Evolutionary conservation across 176 grass and related monocot genomes (phyloP).

Genomic region (Carex cristatella): DNA sequence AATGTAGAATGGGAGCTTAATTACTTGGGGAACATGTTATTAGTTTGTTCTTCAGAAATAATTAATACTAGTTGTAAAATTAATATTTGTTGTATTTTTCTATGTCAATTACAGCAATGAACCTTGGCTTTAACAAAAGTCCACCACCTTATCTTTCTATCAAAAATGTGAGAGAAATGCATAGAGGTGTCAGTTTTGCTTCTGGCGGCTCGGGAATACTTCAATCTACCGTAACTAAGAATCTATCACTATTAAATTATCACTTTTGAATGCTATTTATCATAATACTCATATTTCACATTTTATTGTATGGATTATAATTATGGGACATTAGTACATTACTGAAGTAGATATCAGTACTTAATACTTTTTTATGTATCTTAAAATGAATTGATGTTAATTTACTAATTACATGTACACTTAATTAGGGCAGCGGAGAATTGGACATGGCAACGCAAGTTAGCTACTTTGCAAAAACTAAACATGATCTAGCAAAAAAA

Average conservation of each 20-base stretch:
- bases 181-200: conserved; percentile 31
- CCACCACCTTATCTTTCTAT: conserved; percentile 34
- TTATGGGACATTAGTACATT: no score
- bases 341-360: not conserved
- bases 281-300: not conserved
- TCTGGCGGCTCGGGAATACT: conserved; percentile 35
- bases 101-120: conserved; percentile 6
- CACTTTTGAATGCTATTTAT: not conserved
- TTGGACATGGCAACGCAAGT: conserved; percentile 22
- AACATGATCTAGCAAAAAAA: not conserved
- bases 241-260: not conserved
- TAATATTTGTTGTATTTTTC: not conserved
- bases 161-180: not conserved
- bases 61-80: not conserved
- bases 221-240: conserved; percentile 19
- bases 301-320: not conserved
- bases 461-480: conserved; percentile 14
- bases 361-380: not conserved
- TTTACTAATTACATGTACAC: not conserved
- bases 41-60: not conserved
- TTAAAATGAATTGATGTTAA: not conserved
- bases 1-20: not conserved
- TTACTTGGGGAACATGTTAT: not conserved
- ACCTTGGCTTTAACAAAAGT: conserved; percentile 23
- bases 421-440: not conserved